phyloP scores from a whole-genome alignment of 2,329 filamentous ascomycete genomes.

The Neurospora sp. region DNA sequence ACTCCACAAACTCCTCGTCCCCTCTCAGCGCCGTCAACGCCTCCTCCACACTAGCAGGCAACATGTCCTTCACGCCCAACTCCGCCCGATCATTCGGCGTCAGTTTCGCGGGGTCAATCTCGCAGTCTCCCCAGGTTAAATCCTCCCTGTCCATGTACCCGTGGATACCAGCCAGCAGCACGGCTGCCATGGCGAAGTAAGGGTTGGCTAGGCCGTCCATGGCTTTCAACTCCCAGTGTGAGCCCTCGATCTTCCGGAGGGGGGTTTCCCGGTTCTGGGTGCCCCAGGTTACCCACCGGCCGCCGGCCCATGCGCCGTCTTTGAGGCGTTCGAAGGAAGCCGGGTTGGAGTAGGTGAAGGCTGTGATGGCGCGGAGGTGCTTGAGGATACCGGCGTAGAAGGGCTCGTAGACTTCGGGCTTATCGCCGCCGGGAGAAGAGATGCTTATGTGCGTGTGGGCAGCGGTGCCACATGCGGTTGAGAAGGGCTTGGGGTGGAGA shows the following conservation, averaged over 20 bases:
- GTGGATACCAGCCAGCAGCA: slow-evolving; percentile 49
- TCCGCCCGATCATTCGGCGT: slow-evolving; percentile 33
- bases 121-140: slow-evolving; percentile 44
- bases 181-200: slow-evolving; percentile 57
- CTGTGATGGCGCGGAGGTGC: slow-evolving; percentile 56
- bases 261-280: slow-evolving; percentile 72
- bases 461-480: slow-evolving; percentile 49
- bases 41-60: slow-evolving; percentile 46
- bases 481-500: slow-evolving; percentile 62
- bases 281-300: slow-evolving; percentile 71
- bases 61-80: slow-evolving; percentile 42
- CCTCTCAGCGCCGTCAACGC: slow-evolving; percentile 41
- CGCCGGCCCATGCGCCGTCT: slow-evolving; percentile 69
- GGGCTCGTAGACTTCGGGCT: slow-evolving; percentile 39
- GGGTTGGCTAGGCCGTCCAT: slow-evolving; percentile 74
- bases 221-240: slow-evolving; percentile 70
- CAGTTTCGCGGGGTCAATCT: slow-evolving; percentile 42
- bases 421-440: slow-evolving; percentile 31
- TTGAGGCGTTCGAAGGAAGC: slow-evolving; percentile 59
- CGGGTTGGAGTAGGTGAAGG: slow-evolving; percentile 57
- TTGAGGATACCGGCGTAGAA: slow-evolving; percentile 66
- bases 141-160: slow-evolving; percentile 38
- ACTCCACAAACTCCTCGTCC: slow-evolving; percentile 35
- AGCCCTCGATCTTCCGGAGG: slow-evolving; percentile 53
- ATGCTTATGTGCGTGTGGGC: slow-evolving; percentile 64